Base-by-base conservation (phyloP, 2,329 filamentous ascomycete species). In the Ascomycota sp. region DNA sequence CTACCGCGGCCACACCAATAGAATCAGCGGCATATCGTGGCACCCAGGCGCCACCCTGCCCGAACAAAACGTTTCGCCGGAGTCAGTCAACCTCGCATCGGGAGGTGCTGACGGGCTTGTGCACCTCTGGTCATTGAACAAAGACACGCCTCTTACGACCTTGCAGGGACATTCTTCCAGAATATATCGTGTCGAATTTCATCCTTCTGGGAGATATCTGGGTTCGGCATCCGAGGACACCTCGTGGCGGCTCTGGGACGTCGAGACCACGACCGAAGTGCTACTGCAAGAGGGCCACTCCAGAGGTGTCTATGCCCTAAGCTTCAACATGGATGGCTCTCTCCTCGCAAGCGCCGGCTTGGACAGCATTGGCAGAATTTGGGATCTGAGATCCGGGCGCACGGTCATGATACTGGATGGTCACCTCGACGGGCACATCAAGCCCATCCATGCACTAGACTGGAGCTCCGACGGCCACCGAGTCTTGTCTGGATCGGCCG, bases 361-460 rank as follows among this genome's bases (percentile, higher is more conserved):
- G 25, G 89, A 98, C 57, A 92, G 82, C 45, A 86, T 93, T 36
- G 89, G 86, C 3, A 72, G 89, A 30, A 77, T 98, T 37, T 98
- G 89, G 89, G 89, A 98, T 58, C 52, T 95, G 28, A 69, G 89
- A 36, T 89, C 83, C 1, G 89, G 89, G 9, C 70, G 89, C 37
- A 93, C 86, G 1, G 80, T 92, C 40, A 93, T 93, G 80, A 81
- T 95, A 42, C 64, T 98, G 2, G 84, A 95, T 48, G 79, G 80
- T 1, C 81, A 91, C 47, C 61, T 89, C 9, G 84, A 71, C 40
- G 70, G 69, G 2, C 71, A 76, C 45, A 89, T 93, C 48, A 80
- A 84, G 40, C 84, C 91, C 10, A 92, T 98, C 35, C 84, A 92
- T 47, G 83, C 76, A 1, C 61, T 95, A 6, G 84, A 93, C 52